Conservation (phyloP, 352 stramenopile species). For the Phytopythium kandeliae region DNA sequence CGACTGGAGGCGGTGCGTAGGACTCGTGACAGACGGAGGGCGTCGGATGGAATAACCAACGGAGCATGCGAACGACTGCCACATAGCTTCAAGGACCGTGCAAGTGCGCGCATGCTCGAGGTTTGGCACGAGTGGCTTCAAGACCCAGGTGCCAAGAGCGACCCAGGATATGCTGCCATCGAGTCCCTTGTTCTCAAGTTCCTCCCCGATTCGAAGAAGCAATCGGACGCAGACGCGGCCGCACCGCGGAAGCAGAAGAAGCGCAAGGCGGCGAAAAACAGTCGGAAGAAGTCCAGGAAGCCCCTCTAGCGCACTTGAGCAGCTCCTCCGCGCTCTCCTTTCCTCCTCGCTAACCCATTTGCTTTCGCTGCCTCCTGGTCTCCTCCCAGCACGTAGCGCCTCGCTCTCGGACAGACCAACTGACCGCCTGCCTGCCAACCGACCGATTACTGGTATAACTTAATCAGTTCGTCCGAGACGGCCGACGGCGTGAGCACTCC, state of each 20-base stretch:
- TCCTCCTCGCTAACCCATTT: background rate
- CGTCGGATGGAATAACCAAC: background rate
- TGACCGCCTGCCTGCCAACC: conserved; percentile 1
- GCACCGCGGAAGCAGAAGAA: background rate
- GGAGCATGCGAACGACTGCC: too few relatives aligned
- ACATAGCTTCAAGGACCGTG: conserved; percentile 61
- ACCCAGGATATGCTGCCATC: conserved; percentile 48
- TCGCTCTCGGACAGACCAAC: background rate
- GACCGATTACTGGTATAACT: conserved; percentile 92
- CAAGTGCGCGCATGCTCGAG: conserved; percentile 59
- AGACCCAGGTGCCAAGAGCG: conserved; percentile 34
- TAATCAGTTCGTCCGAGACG: conserved; percentile 98
- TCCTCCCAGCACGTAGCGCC: background rate
- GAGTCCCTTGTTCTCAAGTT: conserved; percentile 48
- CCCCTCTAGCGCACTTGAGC: background rate
- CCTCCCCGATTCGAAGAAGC: conserved; percentile 10
- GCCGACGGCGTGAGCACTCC: conserved; percentile 97
- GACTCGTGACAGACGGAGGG: background rate
- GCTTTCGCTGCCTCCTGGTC: background rate
- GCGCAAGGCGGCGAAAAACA: background rate
- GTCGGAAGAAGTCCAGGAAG: conserved; percentile 1
- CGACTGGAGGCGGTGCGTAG: conserved; percentile 31
- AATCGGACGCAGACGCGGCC: background rate
- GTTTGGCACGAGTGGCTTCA: conserved; percentile 58
- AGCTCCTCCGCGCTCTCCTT: background rate